A percentile compares a stretch with the other conserved stretches of the same genome.
These are phyloP conservation scores for Diaporthe batatas DNA, from an alignment of 2,329 filamentous ascomycete genomes.

Conservation along the genomic window DNA sequence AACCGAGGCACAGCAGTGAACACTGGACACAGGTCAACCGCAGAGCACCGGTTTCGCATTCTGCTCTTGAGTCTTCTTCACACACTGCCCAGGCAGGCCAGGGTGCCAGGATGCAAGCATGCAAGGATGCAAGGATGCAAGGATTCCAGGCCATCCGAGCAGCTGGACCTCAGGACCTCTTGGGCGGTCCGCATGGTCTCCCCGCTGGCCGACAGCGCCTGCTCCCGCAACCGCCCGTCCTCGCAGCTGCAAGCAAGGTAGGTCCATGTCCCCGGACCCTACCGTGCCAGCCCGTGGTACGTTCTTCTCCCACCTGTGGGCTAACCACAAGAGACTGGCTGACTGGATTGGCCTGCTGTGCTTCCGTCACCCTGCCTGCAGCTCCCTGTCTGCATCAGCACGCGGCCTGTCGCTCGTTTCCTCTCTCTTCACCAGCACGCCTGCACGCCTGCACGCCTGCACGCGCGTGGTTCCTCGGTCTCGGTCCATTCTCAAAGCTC, in stretches of 20 bases:
- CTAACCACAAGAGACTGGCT: slow-evolving; percentile 1
- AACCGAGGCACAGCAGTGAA: neutral
- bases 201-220: slow-evolving; percentile 27
- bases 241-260: slow-evolving; percentile 6
- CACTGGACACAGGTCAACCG: neutral
- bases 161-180: neutral
- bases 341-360: slow-evolving; percentile 16
- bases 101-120: no score
- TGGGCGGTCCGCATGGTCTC: slow-evolving; percentile 29
- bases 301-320: slow-evolving; percentile 21
- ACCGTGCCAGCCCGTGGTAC: slow-evolving; percentile 7
- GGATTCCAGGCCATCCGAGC: slow-evolving; percentile 16
- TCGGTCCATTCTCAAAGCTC: slow-evolving; percentile 32
- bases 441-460: slow-evolving; percentile 13
- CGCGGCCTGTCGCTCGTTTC: slow-evolving; percentile 32
- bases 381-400: slow-evolving; percentile 18
- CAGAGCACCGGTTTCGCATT: slow-evolving; percentile 20
- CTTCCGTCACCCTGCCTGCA: slow-evolving; percentile 31
- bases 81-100: neutral
- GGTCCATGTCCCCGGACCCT: slow-evolving; percentile 15
- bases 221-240: slow-evolving; percentile 39
- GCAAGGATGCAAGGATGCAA: no score
- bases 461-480: slow-evolving; percentile 22
- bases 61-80: slow-evolving; percentile 2
- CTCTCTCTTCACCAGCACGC: slow-evolving; percentile 1